phyloP scores from a whole-genome alignment of 2,329 filamentous ascomycete species.

The Lachnellula hyalina region DNA sequence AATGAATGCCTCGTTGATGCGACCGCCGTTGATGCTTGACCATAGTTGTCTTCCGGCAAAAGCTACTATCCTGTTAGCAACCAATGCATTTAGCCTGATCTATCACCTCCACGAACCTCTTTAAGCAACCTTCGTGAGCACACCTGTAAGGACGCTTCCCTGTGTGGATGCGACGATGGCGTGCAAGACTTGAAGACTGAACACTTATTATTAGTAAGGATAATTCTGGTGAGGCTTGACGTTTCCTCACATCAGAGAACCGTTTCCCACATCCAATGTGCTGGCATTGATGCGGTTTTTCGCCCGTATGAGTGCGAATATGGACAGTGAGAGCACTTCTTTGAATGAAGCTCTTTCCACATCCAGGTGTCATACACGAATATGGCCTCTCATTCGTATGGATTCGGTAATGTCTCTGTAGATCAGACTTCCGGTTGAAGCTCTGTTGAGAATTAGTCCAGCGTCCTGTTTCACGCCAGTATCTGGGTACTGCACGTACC shows the following conservation, averaged over 20 bases:
- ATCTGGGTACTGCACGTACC: constrained; percentile 36
- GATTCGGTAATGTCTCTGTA: constrained; percentile 65
- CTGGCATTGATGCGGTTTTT: constrained; percentile 66
- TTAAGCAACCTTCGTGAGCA: constrained; percentile 38
- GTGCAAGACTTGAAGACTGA: constrained; percentile 33
- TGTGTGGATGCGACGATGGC: constrained; percentile 65
- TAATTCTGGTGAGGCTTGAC: background rate
- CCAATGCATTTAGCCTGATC: constrained; percentile 5
- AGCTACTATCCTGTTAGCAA: constrained; percentile 40
- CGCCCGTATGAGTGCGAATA: constrained; percentile 64
- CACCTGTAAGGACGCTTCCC: constrained; percentile 65
- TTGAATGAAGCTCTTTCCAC: constrained; percentile 67
- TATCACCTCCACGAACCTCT: constrained; percentile 26
- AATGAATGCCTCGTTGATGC: constrained; percentile 52
- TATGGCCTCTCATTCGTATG: constrained; percentile 68
- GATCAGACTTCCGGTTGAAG: constrained; percentile 67
- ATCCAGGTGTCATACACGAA: constrained; percentile 53
- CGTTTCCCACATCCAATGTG: constrained; percentile 61
- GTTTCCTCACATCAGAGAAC: constrained; percentile 59
- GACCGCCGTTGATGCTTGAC: constrained; percentile 61
- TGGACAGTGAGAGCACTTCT: constrained; percentile 66
- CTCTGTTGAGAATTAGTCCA: constrained; percentile 40
- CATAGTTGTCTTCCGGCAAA: constrained; percentile 69
- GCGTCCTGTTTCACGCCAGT: constrained; percentile 5
- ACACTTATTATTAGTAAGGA: constrained; percentile 12